phyloP scores from a whole-genome alignment of 2,329 filamentous ascomycete species.

The Fusarium anthophilum region DNA sequence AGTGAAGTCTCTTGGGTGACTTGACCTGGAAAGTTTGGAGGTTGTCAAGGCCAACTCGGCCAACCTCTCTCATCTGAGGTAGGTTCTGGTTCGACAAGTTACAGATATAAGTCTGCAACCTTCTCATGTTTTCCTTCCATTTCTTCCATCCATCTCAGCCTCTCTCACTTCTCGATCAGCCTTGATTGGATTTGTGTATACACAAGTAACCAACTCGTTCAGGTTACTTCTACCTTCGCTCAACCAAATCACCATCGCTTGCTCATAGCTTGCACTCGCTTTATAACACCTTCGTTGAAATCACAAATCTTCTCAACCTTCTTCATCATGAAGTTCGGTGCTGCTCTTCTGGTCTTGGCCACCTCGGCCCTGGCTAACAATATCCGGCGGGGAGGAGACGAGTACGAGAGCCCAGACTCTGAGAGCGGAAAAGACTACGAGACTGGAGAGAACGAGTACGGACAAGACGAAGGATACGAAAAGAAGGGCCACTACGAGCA shows the following conservation, averaged over 20 bases:
- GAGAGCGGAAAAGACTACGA: slow-evolving; percentile 14
- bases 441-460: slow-evolving; percentile 11
- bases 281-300: slow-evolving; percentile 27
- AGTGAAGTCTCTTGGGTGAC: slow-evolving; percentile 25
- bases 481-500: slow-evolving; percentile 1
- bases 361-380: slow-evolving; percentile 38
- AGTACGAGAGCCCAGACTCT: slow-evolving; percentile 20
- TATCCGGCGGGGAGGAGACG: slow-evolving; percentile 33
- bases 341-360: slow-evolving; percentile 39
- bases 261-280: slow-evolving; percentile 33
- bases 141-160: slow-evolving; percentile 28
- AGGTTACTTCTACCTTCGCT: slow-evolving; percentile 46
- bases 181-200: slow-evolving; percentile 16
- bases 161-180: slow-evolving; percentile 21
- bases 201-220: slow-evolving; percentile 44
- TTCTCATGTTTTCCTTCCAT: slow-evolving; percentile 16
- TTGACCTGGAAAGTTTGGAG: slow-evolving; percentile 21
- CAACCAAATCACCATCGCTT: slow-evolving; percentile 30
- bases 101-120: slow-evolving; percentile 39
- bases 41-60: slow-evolving; percentile 33
- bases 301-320: slow-evolving; percentile 2
- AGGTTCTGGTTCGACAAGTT: neutral
- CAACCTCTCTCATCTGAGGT: slow-evolving; percentile 13
- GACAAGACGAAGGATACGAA: slow-evolving; percentile 11
- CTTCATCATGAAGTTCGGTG: slow-evolving; percentile 41